Percentiles rank a stretch among this genome's conserved stretches.
These are phyloP conservation scores for Gentiana dahurica DNA, from an alignment of 257 asterid species.

Conservation along the genomic window DNA sequence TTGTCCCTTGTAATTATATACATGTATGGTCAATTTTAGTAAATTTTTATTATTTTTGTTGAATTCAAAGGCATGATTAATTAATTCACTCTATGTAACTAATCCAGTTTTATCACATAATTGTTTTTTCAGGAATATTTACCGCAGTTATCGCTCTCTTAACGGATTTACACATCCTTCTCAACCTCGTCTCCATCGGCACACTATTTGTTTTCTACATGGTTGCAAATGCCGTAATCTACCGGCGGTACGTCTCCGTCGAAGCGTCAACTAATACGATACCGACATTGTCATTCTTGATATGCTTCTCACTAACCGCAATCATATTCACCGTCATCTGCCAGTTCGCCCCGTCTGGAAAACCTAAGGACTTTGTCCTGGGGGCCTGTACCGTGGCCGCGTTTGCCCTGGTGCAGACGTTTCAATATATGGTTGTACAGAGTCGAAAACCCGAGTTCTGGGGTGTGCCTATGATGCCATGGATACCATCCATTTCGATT, in stretches of 20 bases:
- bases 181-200: conserved; percentile 68
- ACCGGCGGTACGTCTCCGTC: conserved; percentile 52
- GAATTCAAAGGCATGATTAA: too few relatives aligned
- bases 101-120: too few relatives aligned
- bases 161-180: conserved; percentile 58
- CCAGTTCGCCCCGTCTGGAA: conserved; percentile 57
- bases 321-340: conserved; percentile 53
- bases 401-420: conserved; percentile 35
- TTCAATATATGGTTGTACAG: conserved; percentile 57
- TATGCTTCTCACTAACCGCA: conserved; percentile 50
- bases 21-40: too few relatives aligned
- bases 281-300: conserved; percentile 57
- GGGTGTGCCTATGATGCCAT: conserved; percentile 98
- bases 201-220: conserved; percentile 86
- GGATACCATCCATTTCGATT: conserved; percentile 88
- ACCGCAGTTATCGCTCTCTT: conserved; percentile 81
- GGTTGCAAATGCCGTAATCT: conserved; percentile 91
- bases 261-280: conserved; percentile 55
- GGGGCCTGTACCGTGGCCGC: conserved; percentile 51
- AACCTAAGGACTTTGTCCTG: conserved; percentile 50
- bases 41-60: too few relatives aligned
- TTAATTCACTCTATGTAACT: too few relatives aligned
- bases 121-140: conserved; percentile 45
- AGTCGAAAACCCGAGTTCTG: conserved; percentile 73
- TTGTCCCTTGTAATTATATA: too few relatives aligned